Evolutionary conservation across 2,329 filamentous ascomycete species (phyloP), one percentile per base, ranked within the genome.

Genomic region (Claviceps arundinis): DNA sequence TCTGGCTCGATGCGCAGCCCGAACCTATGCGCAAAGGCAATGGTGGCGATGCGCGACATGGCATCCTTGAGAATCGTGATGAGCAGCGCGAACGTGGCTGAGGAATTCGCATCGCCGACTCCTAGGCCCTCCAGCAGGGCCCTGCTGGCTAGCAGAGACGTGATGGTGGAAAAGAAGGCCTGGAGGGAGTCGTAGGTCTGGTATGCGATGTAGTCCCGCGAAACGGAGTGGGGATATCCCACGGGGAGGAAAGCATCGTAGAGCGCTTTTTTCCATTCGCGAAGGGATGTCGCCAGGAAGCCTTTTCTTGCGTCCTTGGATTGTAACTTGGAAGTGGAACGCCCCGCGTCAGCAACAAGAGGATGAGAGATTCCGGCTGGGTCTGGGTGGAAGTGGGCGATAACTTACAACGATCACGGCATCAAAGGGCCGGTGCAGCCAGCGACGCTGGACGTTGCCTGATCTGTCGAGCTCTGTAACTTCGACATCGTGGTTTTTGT

Each of bases 221-320:
- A 91, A 34, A 96, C 90, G 48, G 84, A 93, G 58, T 89, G 80
- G 1, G 89, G 90, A 66, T 85, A 96, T n/a, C 89, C 89, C 1
- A 86, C 82, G 0, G 90, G 90, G 1, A 95, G 75, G 63, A 95
- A 95, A 30, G 90, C 78, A 58, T 88, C 82, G 43, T 57, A 60
- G 16, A 89, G 63, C 8, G 64, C 63, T 55, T 72, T 73, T 56
- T 62, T 62, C 64, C 65, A 68, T 50, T 65, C 65, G 9, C 59
- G 55, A 9, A 67, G 48, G 2, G 61, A 66, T 4, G 61, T 60
- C 9, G 58, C 60, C 19, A 65, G 57, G 37, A 60, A 53, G 37
- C 58, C 54, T 41, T 59, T 63, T 8, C 58, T 54, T 19, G 52
- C 57, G 2, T 54, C 51, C 44, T 55, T 59, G 34, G 53, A 55